phyloP scores from a whole-genome alignment of 176 grass and related monocot genomes.

The Metroxylon sagu region DNA sequence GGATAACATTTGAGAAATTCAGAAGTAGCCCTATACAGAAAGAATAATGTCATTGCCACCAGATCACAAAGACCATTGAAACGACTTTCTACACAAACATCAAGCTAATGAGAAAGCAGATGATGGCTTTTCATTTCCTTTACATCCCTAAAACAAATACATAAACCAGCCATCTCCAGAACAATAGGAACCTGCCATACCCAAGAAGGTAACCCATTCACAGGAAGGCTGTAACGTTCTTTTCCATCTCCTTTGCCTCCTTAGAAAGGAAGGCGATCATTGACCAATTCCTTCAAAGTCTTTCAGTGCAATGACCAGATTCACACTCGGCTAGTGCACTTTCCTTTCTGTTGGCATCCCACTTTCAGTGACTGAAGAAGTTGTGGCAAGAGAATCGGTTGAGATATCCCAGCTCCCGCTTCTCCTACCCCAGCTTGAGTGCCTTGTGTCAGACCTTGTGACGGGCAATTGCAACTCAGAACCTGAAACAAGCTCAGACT shows the following conservation, averaged over 20 bases:
- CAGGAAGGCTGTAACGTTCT: background rate
- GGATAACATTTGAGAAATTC: too few relatives aligned
- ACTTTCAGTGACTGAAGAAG: slow-evolving; percentile 17
- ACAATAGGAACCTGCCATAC: too few relatives aligned
- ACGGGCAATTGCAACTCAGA: slow-evolving; percentile 30
- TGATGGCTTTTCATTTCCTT: background rate
- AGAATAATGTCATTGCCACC: too few relatives aligned
- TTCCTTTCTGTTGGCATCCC: slow-evolving; percentile 21
- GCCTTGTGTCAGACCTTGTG: slow-evolving; percentile 24
- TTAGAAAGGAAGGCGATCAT: background rate
- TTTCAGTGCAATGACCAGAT: background rate
- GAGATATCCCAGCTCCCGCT: slow-evolving; percentile 59
- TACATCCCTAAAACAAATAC: background rate
- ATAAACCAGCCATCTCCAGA: background rate
- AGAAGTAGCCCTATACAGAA: too few relatives aligned
- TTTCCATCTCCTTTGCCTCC: background rate
- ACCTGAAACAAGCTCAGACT: slow-evolving; percentile 13
- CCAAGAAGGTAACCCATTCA: too few relatives aligned
- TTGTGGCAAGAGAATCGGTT: slow-evolving; percentile 33
- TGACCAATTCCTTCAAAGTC: background rate
- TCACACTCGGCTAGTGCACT: slow-evolving; percentile 10
- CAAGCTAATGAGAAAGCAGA: background rate
- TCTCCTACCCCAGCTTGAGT: slow-evolving; percentile 41
- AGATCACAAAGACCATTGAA: too few relatives aligned
- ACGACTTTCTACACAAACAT: too few relatives aligned